These are phyloP conservation scores for Hypoxylon sp. DNA, from an alignment of 2,329 filamentous ascomycete genomes.

Conservation along the genomic window DNA sequence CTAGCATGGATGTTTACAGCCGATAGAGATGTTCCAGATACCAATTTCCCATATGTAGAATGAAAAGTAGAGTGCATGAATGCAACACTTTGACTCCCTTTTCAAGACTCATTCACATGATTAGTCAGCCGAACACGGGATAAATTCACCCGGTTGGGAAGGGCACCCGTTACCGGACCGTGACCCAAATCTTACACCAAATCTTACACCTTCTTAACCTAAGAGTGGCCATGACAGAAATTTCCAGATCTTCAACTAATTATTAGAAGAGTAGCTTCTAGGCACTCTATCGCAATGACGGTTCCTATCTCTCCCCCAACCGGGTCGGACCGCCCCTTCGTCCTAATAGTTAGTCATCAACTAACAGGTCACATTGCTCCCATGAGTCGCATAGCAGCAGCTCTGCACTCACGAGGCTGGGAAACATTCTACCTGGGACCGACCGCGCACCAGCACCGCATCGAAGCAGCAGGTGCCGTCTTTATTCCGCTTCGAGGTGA, in stretches of 20 bases:
- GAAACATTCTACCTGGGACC: slow-evolving; percentile 57
- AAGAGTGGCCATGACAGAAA: background rate
- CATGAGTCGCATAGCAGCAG: slow-evolving; percentile 55
- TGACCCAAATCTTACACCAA: background rate
- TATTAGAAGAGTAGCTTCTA: background rate
- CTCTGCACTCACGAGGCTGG: slow-evolving; percentile 54
- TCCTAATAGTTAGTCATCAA: slow-evolving; percentile 57
- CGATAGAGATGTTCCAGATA: background rate
- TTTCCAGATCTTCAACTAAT: background rate
- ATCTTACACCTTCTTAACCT: background rate
- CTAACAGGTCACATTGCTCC: slow-evolving; percentile 59
- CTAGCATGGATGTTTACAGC: too few relatives aligned
- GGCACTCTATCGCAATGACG: slow-evolving; percentile 10
- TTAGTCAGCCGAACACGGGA: slow-evolving; percentile 23
- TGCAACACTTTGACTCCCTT: background rate
- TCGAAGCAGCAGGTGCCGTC: slow-evolving; percentile 53
- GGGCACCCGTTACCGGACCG: slow-evolving; percentile 1
- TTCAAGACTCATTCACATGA: background rate
- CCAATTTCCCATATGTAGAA: background rate
- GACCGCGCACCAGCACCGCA: slow-evolving; percentile 55
- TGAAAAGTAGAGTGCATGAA: background rate
- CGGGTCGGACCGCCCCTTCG: slow-evolving; percentile 29
- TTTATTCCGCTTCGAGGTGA: slow-evolving; percentile 55
- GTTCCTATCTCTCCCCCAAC: background rate
- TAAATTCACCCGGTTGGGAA: slow-evolving; percentile 7